Percentiles rank a stretch among this genome's conserved stretches.
These are phyloP conservation scores for Colletotrichum graminicola DNA, from an alignment of 2,329 filamentous ascomycete genomes.

Conservation along the genomic window DNA sequence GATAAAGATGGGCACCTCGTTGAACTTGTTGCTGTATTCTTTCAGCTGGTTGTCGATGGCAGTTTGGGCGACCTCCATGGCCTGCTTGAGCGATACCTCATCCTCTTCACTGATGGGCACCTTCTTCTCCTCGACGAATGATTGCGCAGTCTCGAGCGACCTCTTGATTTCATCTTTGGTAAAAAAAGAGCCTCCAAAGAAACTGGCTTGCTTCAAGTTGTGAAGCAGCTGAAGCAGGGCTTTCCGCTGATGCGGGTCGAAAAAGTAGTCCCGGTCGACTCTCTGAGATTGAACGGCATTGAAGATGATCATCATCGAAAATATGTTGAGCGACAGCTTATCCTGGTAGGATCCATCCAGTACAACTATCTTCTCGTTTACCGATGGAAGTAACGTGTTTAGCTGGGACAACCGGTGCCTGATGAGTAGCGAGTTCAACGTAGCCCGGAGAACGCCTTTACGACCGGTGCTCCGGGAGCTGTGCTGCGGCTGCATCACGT, in stretches of 20 bases:
- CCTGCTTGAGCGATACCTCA: conserved; percentile 68
- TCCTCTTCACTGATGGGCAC: conserved; percentile 73
- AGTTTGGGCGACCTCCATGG: conserved; percentile 73
- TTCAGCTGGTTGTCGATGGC: conserved; percentile 74
- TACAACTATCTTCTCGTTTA: conserved; percentile 78
- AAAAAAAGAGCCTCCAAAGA: conserved; percentile 86
- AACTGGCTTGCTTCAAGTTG: conserved; percentile 86
- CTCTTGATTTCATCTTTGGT: conserved; percentile 71
- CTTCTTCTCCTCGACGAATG: conserved; percentile 74
- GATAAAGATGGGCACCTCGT: conserved; percentile 84
- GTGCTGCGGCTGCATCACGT: conserved; percentile 73
- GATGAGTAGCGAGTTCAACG: conserved; percentile 83
- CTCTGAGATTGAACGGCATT: conserved; percentile 92
- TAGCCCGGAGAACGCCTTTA: conserved; percentile 73
- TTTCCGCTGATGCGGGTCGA: conserved; percentile 79
- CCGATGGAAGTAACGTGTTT: conserved; percentile 74
- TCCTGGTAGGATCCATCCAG: conserved; percentile 89
- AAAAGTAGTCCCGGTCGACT: conserved; percentile 87
- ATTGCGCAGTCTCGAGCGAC: conserved; percentile 74
- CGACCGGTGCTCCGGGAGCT: conserved; percentile 66
- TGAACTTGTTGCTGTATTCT: conserved; percentile 73
- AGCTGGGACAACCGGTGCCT: conserved; percentile 83
- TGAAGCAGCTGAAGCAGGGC: conserved; percentile 76
- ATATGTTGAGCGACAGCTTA: conserved; percentile 84
- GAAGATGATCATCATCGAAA: conserved; percentile 84